Evolutionary conservation across 495 filamentous ascomycete species (phyloP), one percentile per base, ranked within the genome.

Genomic region (Trichoderma parareesei): DNA sequence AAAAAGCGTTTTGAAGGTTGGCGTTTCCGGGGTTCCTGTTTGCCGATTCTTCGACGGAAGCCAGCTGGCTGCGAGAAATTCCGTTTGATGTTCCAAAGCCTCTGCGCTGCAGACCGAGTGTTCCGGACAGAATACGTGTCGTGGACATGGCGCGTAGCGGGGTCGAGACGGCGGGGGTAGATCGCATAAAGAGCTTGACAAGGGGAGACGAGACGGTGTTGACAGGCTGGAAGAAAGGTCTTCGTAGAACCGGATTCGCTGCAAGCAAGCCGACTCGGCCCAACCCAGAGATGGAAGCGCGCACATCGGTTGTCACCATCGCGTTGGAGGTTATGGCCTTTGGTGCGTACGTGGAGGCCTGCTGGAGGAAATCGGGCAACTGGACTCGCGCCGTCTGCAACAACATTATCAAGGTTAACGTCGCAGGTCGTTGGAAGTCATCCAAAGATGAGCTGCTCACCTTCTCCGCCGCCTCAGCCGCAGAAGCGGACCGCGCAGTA

Each of bases 1-100:
- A 98, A 73, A 98, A 97, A 27, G 90, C 87, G 75, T 91, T 92
- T 75, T 98, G 94, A 16, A 91, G 87, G 37, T 86, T 88, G 14
- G 91, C 85, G 75, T 89, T 97, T 67, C 81, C 85, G 3, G 94
- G 90, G 69, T 96, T 93, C 77, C 90, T 89, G 74, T 97, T 98
- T 43, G 94, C 95, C 35, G 88, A 86, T 72, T 90, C 88, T 76
- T 98, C 94, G 69, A 80, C 74, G 69, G 76, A 77, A 35, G 79
- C 82, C 41, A 85, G 75, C 16, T 81, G 69, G 65, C 77, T 79
- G 60, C 77, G 74, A 46, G 82, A 77, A 46, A 79, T 69, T 41
- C 74, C 73, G 61, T 72, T 72, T 6, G 42, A 18, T 18, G 73
- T 71, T 46, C 75, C 77, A 63, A 81, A 79, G 61, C 69, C 69